Percentiles rank a stretch among this genome's conserved stretches.
These are phyloP conservation scores for Evansstolkia leycettana DNA, from an alignment of 495 filamentous ascomycete species.

Conservation along the genomic window DNA sequence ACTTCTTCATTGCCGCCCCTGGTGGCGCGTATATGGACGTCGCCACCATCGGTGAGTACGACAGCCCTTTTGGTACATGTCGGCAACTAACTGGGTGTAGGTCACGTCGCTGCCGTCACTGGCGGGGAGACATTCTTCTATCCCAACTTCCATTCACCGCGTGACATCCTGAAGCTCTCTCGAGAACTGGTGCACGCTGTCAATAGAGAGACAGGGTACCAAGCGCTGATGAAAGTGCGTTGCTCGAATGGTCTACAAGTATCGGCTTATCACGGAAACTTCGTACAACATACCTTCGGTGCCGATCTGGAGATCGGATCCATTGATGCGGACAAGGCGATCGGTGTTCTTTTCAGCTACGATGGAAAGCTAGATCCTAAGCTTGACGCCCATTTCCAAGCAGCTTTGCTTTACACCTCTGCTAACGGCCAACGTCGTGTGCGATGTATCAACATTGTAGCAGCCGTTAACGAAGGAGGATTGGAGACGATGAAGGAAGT, in stretches of 20 bases:
- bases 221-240: conserved; percentile 95
- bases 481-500: conserved; percentile 80
- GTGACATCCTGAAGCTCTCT: conserved; percentile 73
- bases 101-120: conserved; percentile 41
- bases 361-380: conserved; percentile 96
- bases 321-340: conserved; percentile 85
- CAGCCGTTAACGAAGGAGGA: conserved; percentile 73
- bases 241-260: conserved; percentile 96
- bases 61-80: neutral
- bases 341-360: conserved; percentile 87
- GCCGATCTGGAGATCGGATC: conserved; percentile 92
- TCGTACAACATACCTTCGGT: conserved; percentile 85
- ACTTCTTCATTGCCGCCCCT: conserved; percentile 88
- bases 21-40: conserved; percentile 86
- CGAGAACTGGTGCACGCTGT: conserved; percentile 79
- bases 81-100: conserved; percentile 11
- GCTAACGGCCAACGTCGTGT: conserved; percentile 82
- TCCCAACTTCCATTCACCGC: conserved; percentile 80
- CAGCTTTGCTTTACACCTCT: conserved; percentile 87
- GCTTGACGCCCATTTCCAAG: conserved; percentile 95
- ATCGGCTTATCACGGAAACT: conserved; percentile 87
- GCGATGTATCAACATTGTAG: conserved; percentile 84
- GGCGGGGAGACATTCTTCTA: conserved; percentile 95
- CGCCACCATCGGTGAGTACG: conserved; percentile 71
- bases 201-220: conserved; percentile 88